Evolutionary conservation across 257 asterid genomes (phyloP), one percentile per base, ranked within the genome.

Genomic region (Gentiana macrophylla): DNA sequence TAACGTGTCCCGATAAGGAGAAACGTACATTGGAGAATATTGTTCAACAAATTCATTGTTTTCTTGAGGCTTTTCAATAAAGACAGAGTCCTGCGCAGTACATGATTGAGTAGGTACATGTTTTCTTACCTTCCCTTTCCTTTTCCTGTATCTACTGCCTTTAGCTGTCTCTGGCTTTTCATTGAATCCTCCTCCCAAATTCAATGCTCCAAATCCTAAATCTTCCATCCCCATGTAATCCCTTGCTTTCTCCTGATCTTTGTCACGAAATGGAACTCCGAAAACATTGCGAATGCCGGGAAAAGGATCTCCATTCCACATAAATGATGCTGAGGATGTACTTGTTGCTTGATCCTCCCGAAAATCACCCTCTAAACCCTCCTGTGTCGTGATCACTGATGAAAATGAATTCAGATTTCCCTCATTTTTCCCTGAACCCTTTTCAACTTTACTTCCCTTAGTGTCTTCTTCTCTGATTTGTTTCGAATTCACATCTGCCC

Each of bases 151-250:
- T n/a, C n/a, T 15, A 15, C 24, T 15, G 53, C 77, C 94, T 72
- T 74, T 82, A 50, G 77, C 50, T 0, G 24, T 15, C 49, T 86
- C 97, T 38, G 74, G 57, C 68, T 78, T 86, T 56, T 80, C 74
- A 59, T 70, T 76, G 45, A 82, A 60, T 58, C 61, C 75, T 12
- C 78, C 80, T 69, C 68, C 79, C 47, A 72, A 49, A 54, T 78
- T 83, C 8, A 93, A 89, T 45, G 85, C 79, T 72, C 75, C 79
- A 65, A 84, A 83, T 72, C 79, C 86, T 68, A 75, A 66, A 58
- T 50, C 50, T 56, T 68, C 76, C 49, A 75, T 59, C 35, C 70
- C 70, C 62, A 63, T n/a, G 41, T 52, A 62, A 69, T 67, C 76
- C 58, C 72, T 86, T 71, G 67, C 71, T 61, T 75, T 82, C 72